A percentile compares a stretch with the other conserved stretches of the same genome.
phyloP scores from a whole-genome alignment of 2,329 filamentous ascomycete genomes.

The Alternaria consortialis region DNA sequence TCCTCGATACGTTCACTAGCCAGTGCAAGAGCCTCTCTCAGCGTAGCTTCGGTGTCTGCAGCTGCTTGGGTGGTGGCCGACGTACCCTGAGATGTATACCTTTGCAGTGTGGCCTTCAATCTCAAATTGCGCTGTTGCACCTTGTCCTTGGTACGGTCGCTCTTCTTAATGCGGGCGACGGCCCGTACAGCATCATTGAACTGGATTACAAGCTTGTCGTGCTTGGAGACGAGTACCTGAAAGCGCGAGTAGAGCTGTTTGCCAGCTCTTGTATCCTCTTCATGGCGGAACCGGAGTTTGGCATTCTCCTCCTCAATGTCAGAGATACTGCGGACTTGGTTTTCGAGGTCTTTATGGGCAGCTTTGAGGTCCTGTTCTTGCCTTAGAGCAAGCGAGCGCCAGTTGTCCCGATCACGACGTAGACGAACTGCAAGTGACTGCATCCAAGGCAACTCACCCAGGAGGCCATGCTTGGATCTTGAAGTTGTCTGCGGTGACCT shows the following conservation, averaged over 20 bases:
- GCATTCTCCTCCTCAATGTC: slow-evolving; percentile 1
- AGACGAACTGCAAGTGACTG: slow-evolving; percentile 12
- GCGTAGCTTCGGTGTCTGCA: slow-evolving; percentile 6
- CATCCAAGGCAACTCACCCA: slow-evolving; percentile 7
- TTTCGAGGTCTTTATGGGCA: neutral
- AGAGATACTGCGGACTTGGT: neutral
- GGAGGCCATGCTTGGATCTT: neutral
- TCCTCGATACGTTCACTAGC: slow-evolving; percentile 26
- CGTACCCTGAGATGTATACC: neutral
- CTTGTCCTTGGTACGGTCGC: slow-evolving; percentile 28
- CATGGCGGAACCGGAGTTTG: slow-evolving; percentile 2
- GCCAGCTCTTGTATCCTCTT: slow-evolving; percentile 5
- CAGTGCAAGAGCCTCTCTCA: slow-evolving; percentile 23
- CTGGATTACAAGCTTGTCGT: slow-evolving; percentile 16
- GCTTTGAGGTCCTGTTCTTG: slow-evolving; percentile 7
- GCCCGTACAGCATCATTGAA: slow-evolving; percentile 12
- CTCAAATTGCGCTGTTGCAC: slow-evolving; percentile 26
- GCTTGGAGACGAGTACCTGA: neutral
- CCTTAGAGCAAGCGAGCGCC: slow-evolving; percentile 8
- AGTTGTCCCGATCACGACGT: slow-evolving; percentile 16
- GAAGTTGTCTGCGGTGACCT: neutral
- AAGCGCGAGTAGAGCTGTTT: slow-evolving; percentile 5
- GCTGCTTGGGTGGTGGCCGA: neutral
- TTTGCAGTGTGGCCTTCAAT: slow-evolving; percentile 20
- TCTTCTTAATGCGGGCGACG: slow-evolving; percentile 20